A percentile compares a stretch with the other conserved stretches of the same genome.
These are phyloP conservation scores for Cordyceps militaris DNA, from an alignment of 2,329 filamentous ascomycete genomes.

Conservation along the genomic window DNA sequence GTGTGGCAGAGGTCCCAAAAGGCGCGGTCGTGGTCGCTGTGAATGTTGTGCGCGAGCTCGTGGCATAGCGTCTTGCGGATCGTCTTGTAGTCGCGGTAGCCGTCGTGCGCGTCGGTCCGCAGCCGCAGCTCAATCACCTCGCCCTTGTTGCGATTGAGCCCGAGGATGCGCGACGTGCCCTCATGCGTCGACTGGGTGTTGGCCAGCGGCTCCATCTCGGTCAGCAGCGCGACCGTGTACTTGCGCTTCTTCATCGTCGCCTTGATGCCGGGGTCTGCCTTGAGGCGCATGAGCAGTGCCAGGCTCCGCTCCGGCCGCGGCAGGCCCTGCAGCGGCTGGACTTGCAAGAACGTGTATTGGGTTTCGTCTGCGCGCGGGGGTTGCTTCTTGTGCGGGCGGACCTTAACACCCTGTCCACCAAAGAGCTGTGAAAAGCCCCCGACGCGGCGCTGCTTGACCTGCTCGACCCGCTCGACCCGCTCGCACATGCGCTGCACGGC, in stretches of 20 bases:
- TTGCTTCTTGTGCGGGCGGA: conserved; percentile 15
- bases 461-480: conserved; percentile 38
- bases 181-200: conserved; percentile 69
- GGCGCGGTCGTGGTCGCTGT: conserved; percentile 70
- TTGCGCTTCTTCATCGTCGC: conserved; percentile 75
- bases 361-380: conserved; percentile 42
- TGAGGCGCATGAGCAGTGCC: conserved; percentile 66
- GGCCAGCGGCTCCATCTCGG: conserved; percentile 87
- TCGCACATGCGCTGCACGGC: conserved; percentile 45
- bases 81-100: conserved; percentile 85
- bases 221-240: conserved; percentile 78
- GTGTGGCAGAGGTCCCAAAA: conserved; percentile 87
- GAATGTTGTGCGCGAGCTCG: conserved; percentile 89
- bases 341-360: conserved; percentile 72
- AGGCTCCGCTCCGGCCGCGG: conserved; percentile 66
- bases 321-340: conserved; percentile 70
- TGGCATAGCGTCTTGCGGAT: conserved; percentile 91
- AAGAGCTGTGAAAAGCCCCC: conserved; percentile 28
- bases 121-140: conserved; percentile 86
- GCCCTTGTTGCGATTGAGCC: conserved; percentile 79
- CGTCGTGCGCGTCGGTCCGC: conserved; percentile 89
- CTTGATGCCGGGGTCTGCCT: conserved; percentile 78
- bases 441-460: conserved; percentile 41
- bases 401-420: conserved; percentile 19
- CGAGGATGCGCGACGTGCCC: conserved; percentile 66